Percentiles rank a stretch among this genome's conserved stretches.
These are phyloP conservation scores for Eimeria necatrix DNA, from an alignment of 169 alveolate species.

Conservation along the genomic window DNA sequence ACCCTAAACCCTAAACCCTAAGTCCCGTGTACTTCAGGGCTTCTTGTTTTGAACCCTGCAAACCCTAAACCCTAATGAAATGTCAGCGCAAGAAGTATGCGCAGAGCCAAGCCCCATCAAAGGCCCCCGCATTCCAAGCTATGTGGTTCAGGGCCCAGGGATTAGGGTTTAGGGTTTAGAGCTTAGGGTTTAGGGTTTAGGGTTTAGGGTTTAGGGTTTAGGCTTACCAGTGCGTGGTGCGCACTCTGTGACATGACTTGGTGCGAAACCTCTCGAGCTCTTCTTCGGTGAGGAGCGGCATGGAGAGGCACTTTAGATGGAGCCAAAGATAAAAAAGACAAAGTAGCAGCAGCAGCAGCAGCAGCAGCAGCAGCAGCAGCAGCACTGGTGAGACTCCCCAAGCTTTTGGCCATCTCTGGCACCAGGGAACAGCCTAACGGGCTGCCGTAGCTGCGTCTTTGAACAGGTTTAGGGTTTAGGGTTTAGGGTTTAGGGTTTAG, in stretches of 20 bases:
- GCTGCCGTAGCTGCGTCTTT: too few relatives aligned
- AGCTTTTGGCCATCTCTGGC: too few relatives aligned
- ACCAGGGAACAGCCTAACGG: too few relatives aligned
- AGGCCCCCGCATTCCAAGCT: too few relatives aligned
- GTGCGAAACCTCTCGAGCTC: slow-evolving; percentile 53
- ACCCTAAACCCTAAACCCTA: slow-evolving; percentile 35
- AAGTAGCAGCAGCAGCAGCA: too few relatives aligned
- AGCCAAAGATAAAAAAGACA: too few relatives aligned
- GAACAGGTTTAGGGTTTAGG: too few relatives aligned
- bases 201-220: slow-evolving; percentile 1
- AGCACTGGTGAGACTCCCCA: too few relatives aligned
- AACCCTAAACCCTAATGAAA: not conserved
- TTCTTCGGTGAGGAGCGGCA: slow-evolving; percentile 43
- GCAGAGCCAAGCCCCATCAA: not conserved
- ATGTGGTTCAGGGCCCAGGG: not conserved
- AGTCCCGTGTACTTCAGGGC: too few relatives aligned
- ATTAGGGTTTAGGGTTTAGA: slow-evolving; percentile 24
- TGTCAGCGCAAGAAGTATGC: not conserved
- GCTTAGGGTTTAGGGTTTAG: slow-evolving; percentile 13
- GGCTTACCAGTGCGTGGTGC: not conserved
- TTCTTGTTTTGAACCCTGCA: too few relatives aligned
- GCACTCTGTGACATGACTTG: slow-evolving; percentile 10
- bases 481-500: too few relatives aligned
- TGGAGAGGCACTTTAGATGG: not conserved
- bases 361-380: too few relatives aligned